phyloP scores from a whole-genome alignment of 257 asterid genomes.

The Solanum stenotomum region DNA sequence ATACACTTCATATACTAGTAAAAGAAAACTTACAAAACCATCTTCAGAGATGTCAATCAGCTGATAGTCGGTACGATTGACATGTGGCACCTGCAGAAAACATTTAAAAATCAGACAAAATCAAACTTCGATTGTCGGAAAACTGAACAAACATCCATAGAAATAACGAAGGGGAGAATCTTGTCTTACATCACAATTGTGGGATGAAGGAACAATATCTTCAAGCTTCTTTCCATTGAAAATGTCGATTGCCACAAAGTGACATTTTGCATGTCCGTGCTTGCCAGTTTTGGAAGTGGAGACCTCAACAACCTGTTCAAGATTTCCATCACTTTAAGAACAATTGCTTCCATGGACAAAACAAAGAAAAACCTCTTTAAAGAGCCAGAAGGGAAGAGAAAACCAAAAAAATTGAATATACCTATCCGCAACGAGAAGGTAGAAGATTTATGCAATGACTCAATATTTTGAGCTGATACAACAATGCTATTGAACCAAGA shows the following conservation, averaged over 20 bases:
- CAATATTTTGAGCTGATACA: not conserved
- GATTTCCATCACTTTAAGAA: not conserved
- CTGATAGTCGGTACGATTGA: slow-evolving; percentile 53
- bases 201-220: slow-evolving; percentile 69
- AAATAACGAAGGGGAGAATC: not conserved
- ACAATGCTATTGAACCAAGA: not conserved
- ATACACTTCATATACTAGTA: not conserved
- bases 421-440: not conserved
- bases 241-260: slow-evolving; percentile 59
- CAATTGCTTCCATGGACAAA: not conserved
- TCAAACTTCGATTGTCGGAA: not conserved
- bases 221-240: slow-evolving; percentile 57
- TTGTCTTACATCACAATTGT: slow-evolving; percentile 47
- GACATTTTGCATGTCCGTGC: slow-evolving; percentile 71
- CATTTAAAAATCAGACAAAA: not conserved
- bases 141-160: not conserved
- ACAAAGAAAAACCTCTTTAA: not conserved
- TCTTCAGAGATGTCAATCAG: slow-evolving; percentile 30
- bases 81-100: slow-evolving; percentile 46
- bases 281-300: slow-evolving; percentile 67
- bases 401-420: not conserved
- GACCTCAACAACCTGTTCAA: slow-evolving; percentile 50
- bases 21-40: slow-evolving; percentile 20
- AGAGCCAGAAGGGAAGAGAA: not conserved
- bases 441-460: not conserved